Conservation (phyloP, 2,329 filamentous ascomycete genomes). For the Epichloe hybrida region DNA sequence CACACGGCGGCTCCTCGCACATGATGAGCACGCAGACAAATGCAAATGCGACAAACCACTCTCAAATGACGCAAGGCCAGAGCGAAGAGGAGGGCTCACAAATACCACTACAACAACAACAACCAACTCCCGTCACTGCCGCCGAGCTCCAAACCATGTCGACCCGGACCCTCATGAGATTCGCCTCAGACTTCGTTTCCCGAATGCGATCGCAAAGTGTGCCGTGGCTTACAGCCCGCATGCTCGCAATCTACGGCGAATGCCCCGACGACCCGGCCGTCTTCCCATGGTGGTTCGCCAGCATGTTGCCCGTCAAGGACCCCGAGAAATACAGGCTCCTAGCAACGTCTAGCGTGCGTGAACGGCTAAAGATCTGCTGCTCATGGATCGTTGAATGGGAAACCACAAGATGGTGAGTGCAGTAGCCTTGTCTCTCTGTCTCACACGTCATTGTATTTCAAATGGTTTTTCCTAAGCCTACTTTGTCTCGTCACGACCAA, state of each 20-base stretch:
- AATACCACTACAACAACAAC: background rate
- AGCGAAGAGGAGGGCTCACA: background rate
- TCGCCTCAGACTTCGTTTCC: constrained; percentile 52
- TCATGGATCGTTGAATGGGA: constrained; percentile 66
- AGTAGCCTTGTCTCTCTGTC: background rate
- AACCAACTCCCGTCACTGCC: background rate
- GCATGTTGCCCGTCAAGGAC: constrained; percentile 63
- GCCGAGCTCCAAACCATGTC: constrained; percentile 35
- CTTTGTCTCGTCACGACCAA: background rate
- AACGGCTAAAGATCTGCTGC: constrained; percentile 71
- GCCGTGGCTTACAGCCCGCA: constrained; percentile 60
- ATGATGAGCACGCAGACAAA: background rate
- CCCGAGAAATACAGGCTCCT: constrained; percentile 69
- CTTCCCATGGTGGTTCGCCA: constrained; percentile 87
- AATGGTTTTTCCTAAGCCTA: background rate
- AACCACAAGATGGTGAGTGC: constrained; percentile 53
- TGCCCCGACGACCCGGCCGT: constrained; percentile 61
- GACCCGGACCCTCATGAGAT: constrained; percentile 55
- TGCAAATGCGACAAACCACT: background rate
- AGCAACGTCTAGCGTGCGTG: constrained; percentile 59
- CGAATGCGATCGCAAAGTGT: constrained; percentile 56
- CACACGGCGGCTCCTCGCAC: background rate
- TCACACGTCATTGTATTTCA: background rate
- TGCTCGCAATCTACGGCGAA: constrained; percentile 62
- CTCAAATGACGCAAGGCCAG: background rate